Evolutionary conservation across 805 yeast species (phyloP), one percentile per base, ranked within the genome.

Genomic region (Suhomyces sp.): DNA sequence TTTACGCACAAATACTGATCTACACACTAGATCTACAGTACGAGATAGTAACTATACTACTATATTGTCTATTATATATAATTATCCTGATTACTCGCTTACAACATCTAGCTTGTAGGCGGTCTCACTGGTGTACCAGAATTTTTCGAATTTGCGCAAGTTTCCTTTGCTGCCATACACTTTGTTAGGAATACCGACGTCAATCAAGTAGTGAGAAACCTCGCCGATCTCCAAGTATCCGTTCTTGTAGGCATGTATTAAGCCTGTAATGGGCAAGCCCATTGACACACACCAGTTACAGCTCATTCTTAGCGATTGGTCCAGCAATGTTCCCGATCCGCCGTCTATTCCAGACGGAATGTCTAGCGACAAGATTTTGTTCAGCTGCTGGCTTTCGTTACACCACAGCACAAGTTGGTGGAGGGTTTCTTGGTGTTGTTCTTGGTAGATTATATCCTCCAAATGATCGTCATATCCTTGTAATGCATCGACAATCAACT

Each of bases 291-390:
- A 78, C 71, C 85, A 84, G 54, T 78, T 79, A 52, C 87, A 72
- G 10, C 73, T 68, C 8, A 86, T 62, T 5, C 70, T 65, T 10
- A 72, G 58, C 26, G 66, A 57, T 6, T 62, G 59, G 46, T 64
- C 72, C 58, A 59, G 64, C 7, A 65, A 64, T 24, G 70, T 73
- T 6, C 97, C 97, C 0, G 96, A 82, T 4, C 94, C 89, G 6
- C 91, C 86, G 62, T 89, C 96, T 41, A 87, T 73, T 4, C 97
- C 97, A 0, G 91, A 81, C 4, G 96, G 92, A 26, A 88, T 80
- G 63, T 90, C 96, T 26, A 91, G 64, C 0, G 96, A 87, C 71
- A 88, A 61, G 8, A 80, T 71, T 38, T 79, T 77, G 5, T 78
- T 68, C 49, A 64, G 65, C 49, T 70, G 73, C 12, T 66, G 64